A percentile compares a stretch with the other conserved stretches of the same genome.
Evolutionary conservation across 306 rosid genomes (phyloP).

Genomic region (Adenanthera pavonina): DNA sequence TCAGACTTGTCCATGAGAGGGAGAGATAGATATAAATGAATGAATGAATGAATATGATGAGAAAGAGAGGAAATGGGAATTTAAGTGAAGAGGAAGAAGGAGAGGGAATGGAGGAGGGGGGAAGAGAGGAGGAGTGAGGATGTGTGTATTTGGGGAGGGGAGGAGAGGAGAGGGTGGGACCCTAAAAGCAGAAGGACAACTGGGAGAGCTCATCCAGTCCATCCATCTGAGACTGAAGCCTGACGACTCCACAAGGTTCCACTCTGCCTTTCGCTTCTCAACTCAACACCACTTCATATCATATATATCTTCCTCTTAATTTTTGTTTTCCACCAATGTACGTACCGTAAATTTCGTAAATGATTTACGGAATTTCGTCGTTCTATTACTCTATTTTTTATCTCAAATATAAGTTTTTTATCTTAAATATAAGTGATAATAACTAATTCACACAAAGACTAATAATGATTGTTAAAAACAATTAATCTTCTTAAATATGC

Average conservation of each 20-base stretch:
- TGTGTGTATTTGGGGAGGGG: background rate
- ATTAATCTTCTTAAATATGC: no score
- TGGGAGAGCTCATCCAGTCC: constrained; percentile 40
- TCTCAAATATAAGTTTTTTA: no score
- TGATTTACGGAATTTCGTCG: no score
- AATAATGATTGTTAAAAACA: no score
- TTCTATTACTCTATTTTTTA: no score
- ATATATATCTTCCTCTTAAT: constrained; percentile 18
- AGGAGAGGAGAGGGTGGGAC: background rate
- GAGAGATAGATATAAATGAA: background rate
- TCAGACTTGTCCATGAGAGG: constrained; percentile 65
- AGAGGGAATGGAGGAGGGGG: constrained; percentile 4
- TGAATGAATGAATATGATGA: no score
- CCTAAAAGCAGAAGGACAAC: constrained; percentile 44
- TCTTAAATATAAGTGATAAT: no score
- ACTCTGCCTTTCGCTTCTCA: constrained; percentile 52
- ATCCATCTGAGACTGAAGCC: constrained; percentile 71
- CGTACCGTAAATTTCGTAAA: background rate
- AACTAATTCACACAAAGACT: no score
- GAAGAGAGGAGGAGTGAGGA: background rate
- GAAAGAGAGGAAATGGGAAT: background rate
- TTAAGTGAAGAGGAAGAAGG: no score
- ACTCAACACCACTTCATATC: constrained; percentile 8
- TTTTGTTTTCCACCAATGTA: constrained; percentile 17
- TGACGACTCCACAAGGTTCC: constrained; percentile 63